phyloP scores from a whole-genome alignment of 768 basidiomycete species.

The Candolleomyces aberdarensis region DNA sequence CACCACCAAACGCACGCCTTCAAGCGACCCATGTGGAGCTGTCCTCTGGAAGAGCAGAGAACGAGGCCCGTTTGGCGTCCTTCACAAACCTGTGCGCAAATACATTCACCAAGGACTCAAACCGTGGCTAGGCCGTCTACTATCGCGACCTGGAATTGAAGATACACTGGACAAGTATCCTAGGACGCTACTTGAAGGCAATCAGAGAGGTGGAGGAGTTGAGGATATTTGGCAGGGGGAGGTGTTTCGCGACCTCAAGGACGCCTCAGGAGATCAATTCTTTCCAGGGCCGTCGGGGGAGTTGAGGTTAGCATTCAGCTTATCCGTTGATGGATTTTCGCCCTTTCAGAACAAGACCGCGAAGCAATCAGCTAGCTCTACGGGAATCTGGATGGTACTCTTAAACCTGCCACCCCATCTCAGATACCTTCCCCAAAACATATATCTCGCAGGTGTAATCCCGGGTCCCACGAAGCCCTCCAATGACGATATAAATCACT shows the following conservation, averaged over 20 bases:
- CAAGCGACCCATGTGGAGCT: not conserved
- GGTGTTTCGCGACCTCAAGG: not conserved
- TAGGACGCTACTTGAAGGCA: not conserved
- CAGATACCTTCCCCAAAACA: slow-evolving; percentile 27
- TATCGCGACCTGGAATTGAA: slow-evolving; percentile 15
- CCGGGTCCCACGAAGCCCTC: slow-evolving; percentile 35
- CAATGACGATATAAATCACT: slow-evolving; percentile 29
- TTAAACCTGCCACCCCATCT: slow-evolving; percentile 29
- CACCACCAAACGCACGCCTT: not conserved
- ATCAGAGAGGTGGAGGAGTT: not conserved
- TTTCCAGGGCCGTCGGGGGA: slow-evolving; percentile 3
- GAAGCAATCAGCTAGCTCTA: slow-evolving; percentile 17
- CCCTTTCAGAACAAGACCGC: slow-evolving; percentile 23
- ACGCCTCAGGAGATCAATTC: not conserved
- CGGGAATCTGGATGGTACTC: slow-evolving; percentile 26
- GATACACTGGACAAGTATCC: slow-evolving; percentile 6
- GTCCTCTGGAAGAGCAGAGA: not conserved
- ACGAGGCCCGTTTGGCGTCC: not conserved
- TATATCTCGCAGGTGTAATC: slow-evolving; percentile 33
- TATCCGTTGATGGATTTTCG: slow-evolving; percentile 31
- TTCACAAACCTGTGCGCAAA: not conserved
- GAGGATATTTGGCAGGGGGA: slow-evolving; percentile 11
- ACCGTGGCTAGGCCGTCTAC: slow-evolving; percentile 16
- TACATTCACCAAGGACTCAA: slow-evolving; percentile 20
- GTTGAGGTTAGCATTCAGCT: slow-evolving; percentile 15